Base-by-base conservation (phyloP, 2,329 filamentous ascomycete species). In the Cryphonectria radicalis region DNA sequence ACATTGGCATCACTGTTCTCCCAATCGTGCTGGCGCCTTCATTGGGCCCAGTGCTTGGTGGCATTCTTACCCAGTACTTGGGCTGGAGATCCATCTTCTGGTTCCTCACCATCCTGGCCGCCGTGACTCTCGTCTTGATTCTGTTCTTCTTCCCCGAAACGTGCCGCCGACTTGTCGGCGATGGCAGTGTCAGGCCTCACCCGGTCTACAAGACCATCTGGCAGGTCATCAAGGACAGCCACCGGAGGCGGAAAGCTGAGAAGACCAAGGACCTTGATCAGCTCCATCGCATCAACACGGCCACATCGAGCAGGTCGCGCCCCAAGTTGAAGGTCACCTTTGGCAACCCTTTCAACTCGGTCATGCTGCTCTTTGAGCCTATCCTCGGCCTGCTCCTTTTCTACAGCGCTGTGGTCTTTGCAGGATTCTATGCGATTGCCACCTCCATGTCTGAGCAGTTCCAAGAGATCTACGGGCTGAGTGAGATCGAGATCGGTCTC, bases 341-440 rank as follows among this genome's bases (percentile, higher is more conserved):
- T 80, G 89, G 97, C 73, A 95, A 98, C 81, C 97, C 98, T 80
- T 84, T 98, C 73, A 90, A 90, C 76, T 95, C 94, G 0, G 92
- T 97, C 19, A 89, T 91, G 0, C 94, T 96, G 0, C 88, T 94
- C 72, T 85, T 90, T 75, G 97, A 96, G 84, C 93, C 95, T 77
- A 93, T 98, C 80, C 88, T 98, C 63, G 82, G 81, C 2, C 74
- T 86, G 11, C 78, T 89, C 0, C 81, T 88, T 11, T 76, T 81
- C 28, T 82, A 81, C 63, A 82, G 80, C 66, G 81, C 81, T 63
- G 76, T 87, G 4, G 79, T 85, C 4, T 87, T 86, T 72, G 82
- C 84, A 0, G 85, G 84, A 6, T 87, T 87, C 76, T 87, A 86
- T 75, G 83, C 82, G 70, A 78, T 87, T 35, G 79, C 81, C 3